A percentile compares a stretch with the other conserved stretches of the same genome.
Evolutionary conservation across 2,329 filamentous ascomycete genomes (phyloP).

Genomic region (Zymoseptoria pseudotritici): DNA sequence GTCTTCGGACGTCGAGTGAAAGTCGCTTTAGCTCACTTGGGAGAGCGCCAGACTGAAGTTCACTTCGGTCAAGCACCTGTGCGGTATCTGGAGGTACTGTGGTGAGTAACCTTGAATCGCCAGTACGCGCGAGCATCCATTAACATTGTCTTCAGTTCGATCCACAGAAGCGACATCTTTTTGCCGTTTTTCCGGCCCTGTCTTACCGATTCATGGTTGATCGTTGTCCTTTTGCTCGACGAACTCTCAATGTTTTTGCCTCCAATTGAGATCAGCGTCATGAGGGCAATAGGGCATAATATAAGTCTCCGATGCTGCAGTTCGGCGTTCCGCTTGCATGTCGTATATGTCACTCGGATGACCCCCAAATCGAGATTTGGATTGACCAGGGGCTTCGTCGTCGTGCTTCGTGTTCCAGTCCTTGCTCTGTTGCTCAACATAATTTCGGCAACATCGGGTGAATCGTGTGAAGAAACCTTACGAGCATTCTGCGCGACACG

Average conservation of each 20-base stretch:
- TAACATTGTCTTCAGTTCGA: slow-evolving; percentile 1
- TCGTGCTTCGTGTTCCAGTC: no score
- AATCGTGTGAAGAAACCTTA: no score
- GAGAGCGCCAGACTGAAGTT: slow-evolving; percentile 17
- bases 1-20: not conserved
- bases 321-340: no score
- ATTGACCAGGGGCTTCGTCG: no score
- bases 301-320: no score
- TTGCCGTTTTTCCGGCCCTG: not conserved
- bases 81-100: slow-evolving; percentile 18
- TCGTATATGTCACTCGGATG: no score
- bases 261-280: not conserved
- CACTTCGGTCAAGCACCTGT: slow-evolving; percentile 10
- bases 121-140: not conserved
- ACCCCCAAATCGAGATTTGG: no score
- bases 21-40: slow-evolving; percentile 17
- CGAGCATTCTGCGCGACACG: no score
- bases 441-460: no score
- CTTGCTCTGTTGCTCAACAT: no score
- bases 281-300: no score
- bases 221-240: not conserved
- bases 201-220: not conserved
- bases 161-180: slow-evolving; percentile 5
- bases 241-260: not conserved
- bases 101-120: slow-evolving; percentile 1